phyloP scores from a whole-genome alignment of 2,329 filamentous ascomycete genomes.

The Fusarium verrucosum region DNA sequence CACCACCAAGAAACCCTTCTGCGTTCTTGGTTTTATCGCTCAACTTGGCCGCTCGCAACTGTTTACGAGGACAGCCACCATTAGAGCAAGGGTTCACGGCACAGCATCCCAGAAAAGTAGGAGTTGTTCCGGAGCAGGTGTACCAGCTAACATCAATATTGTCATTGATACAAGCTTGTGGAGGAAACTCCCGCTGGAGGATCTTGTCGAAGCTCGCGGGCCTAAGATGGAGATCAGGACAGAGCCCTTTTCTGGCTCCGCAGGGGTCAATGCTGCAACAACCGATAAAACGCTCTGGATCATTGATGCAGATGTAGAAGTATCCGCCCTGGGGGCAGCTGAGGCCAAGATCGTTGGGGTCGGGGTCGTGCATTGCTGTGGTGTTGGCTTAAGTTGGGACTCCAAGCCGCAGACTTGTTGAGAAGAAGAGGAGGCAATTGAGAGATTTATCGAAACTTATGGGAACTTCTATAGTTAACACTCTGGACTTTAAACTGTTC shows the following conservation, averaged over 20 bases:
- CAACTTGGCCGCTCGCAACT: constrained; percentile 31
- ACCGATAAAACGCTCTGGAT: constrained; percentile 50
- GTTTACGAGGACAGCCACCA: constrained; percentile 16
- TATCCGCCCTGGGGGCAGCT: constrained; percentile 46
- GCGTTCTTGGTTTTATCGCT: constrained; percentile 8
- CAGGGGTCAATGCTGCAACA: constrained; percentile 53
- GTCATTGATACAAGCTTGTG: constrained; percentile 47
- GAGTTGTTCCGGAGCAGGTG: constrained; percentile 43
- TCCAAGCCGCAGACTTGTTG: neutral
- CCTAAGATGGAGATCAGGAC: constrained; percentile 34
- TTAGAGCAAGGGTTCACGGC: constrained; percentile 34
- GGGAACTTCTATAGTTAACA: neutral
- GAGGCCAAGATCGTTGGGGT: constrained; percentile 39
- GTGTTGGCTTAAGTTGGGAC: neutral
- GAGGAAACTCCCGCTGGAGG: constrained; percentile 41
- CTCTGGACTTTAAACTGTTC: too few relatives aligned
- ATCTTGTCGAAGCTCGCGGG: constrained; percentile 44
- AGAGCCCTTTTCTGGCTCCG: constrained; percentile 25
- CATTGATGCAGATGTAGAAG: constrained; percentile 52
- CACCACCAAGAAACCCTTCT: neutral
- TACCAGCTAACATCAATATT: constrained; percentile 46
- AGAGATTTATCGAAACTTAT: rapidly evolving
- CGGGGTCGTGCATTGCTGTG: constrained; percentile 10
- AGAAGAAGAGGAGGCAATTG: neutral
- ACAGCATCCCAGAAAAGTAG: constrained; percentile 55